phyloP scores from a whole-genome alignment of 2,329 filamentous ascomycete genomes.

The Coniella lustricola region DNA sequence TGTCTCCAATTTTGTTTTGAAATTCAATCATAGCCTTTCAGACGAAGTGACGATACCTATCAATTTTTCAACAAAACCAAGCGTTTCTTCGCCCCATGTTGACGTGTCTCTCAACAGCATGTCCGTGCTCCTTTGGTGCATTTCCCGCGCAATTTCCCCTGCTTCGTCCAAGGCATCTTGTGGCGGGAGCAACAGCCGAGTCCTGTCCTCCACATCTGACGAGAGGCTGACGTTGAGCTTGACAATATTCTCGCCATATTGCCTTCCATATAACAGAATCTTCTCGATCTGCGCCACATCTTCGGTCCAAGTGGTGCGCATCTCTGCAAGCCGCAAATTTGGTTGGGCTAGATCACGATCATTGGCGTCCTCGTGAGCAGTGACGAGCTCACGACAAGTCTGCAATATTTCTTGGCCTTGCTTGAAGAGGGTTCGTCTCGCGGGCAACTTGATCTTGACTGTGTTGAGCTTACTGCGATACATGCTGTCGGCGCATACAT shows the following conservation, averaged over 20 bases:
- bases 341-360: constrained; percentile 20
- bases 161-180: constrained; percentile 19
- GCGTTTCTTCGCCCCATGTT: constrained; percentile 6
- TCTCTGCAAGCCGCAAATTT: constrained; percentile 18
- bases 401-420: constrained; percentile 19
- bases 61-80: neutral
- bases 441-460: neutral
- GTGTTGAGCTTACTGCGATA: neutral
- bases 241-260: constrained; percentile 24
- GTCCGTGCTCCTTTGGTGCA: constrained; percentile 26
- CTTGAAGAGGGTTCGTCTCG: constrained; percentile 21
- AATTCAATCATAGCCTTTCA: neutral
- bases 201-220: neutral
- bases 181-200: constrained; percentile 13
- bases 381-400: constrained; percentile 22
- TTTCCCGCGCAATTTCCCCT: constrained; percentile 22
- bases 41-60: neutral
- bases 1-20: too few species aligned
- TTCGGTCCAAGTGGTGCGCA: constrained; percentile 25
- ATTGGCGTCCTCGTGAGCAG: constrained; percentile 24
- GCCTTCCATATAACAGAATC: constrained; percentile 25
- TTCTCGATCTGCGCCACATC: constrained; percentile 27
- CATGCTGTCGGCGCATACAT: neutral
- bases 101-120: constrained; percentile 15
- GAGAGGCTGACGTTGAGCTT: constrained; percentile 18